phyloP scores from a whole-genome alignment of 441 rosid genomes.

The Daphne laureola region DNA sequence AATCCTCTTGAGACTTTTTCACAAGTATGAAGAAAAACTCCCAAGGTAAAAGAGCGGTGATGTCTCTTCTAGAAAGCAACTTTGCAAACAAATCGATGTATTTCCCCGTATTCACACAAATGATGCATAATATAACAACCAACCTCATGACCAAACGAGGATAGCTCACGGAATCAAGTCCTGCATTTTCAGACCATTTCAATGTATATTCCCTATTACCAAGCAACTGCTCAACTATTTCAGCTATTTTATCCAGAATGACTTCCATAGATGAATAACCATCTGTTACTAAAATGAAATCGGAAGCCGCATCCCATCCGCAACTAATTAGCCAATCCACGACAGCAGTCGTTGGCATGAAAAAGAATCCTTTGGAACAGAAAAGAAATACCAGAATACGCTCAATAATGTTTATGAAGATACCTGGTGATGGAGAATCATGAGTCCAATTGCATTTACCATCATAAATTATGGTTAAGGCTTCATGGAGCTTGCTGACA shows the following conservation, averaged over 20 bases:
- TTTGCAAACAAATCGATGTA: conserved; percentile 6
- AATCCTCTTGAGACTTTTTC: background rate
- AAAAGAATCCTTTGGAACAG: conserved; percentile 12
- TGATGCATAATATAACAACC: conserved; percentile 25
- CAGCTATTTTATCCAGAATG: conserved; percentile 4
- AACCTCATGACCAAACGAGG: conserved; percentile 27
- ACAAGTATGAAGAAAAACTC: conserved; percentile 17
- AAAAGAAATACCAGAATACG: conserved; percentile 23
- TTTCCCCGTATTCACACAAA: conserved; percentile 15
- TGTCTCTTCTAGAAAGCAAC: conserved; percentile 14
- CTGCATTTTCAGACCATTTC: conserved; percentile 26
- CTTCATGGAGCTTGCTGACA: conserved; percentile 9
- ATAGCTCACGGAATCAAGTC: conserved; percentile 10
- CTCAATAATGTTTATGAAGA: conserved; percentile 39
- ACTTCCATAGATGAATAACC: conserved; percentile 2
- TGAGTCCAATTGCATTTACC: conserved; percentile 23
- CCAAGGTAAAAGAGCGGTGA: conserved; percentile 22
- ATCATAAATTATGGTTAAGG: conserved; percentile 22
- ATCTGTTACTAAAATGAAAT: background rate
- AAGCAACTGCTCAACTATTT: conserved; percentile 15
- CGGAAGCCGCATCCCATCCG: conserved; percentile 5
- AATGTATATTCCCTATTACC: conserved; percentile 6
- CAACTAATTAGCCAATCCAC: conserved; percentile 23
- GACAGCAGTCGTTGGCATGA: conserved; percentile 26
- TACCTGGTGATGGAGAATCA: conserved; percentile 30